These are phyloP conservation scores for Discostella stelligeroides DNA, from an alignment of 108 stramenopile genomes.

Conservation along the genomic window DNA sequence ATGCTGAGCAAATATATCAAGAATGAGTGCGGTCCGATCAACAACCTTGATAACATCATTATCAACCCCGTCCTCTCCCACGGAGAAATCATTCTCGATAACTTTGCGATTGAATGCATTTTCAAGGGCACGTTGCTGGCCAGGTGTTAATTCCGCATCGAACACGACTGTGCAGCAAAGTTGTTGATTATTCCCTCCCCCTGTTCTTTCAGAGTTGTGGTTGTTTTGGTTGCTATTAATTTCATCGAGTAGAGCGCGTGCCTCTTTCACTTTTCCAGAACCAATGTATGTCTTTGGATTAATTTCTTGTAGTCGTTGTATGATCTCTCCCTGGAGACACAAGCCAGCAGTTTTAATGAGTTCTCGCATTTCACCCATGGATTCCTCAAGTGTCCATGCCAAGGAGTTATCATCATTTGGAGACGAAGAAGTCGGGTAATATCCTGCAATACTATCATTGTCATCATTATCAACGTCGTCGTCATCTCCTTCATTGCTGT, in stretches of 20 bases:
- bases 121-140: conserved; percentile 91
- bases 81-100: conserved; percentile 82
- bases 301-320: conserved; percentile 87
- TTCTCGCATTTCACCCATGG: conserved; percentile 93
- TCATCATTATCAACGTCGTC: not conserved
- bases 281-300: conserved; percentile 93
- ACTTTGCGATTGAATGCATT: conserved; percentile 79
- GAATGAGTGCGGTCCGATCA: conserved; percentile 96
- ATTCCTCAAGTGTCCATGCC: conserved; percentile 82
- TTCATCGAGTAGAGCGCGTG: conserved; percentile 57
- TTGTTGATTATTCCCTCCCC: not conserved
- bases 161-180: conserved; percentile 85
- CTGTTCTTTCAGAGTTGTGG: too few species aligned
- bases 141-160: conserved; percentile 94
- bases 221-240: conserved; percentile 38
- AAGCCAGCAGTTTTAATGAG: conserved; percentile 92
- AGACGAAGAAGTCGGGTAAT: too few species aligned
- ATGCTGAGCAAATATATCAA: conserved; percentile 97
- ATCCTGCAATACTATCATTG: not conserved
- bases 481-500: not conserved
- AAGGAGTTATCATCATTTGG: not conserved
- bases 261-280: conserved; percentile 81
- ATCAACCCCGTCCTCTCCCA: conserved; percentile 31
- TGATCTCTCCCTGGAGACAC: conserved; percentile 72
- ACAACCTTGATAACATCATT: conserved; percentile 77